Base-by-base conservation (phyloP, 805 yeast species). In the Wilhelminamyces savonicus region DNA sequence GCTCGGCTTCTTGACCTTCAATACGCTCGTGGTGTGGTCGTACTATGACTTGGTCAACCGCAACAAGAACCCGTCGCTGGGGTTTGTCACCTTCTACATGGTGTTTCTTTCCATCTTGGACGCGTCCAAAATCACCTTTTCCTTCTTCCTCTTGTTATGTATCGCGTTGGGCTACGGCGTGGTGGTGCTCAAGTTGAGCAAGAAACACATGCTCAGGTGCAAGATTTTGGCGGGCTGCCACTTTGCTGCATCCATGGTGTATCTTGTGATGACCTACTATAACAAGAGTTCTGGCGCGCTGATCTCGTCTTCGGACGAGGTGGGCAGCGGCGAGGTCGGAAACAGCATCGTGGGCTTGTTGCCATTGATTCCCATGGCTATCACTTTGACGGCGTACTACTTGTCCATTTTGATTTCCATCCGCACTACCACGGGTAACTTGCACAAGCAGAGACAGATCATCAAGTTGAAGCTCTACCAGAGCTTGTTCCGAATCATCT, bases 131-230 rank as follows among this genome's bases (percentile, higher is more conserved):
- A 71, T 85, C 30, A 79, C 96, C 1, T 84, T 86, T 53, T 83
- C 96, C 6, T 82, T 90, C 58, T 92, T 90, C 62, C 62, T 92
- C 46, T 66, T 92, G 32, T 66, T 90, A 40, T 80, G 86, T 45
- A 90, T 92, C 32, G 71, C 94, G 10, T 66, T 88, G 41, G 99
- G 99, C 23, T 92, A 88, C 58, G 97, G 97, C 39, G 87, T 92
- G 27, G 97, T 92, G 28, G 77, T 75, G 49, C 87, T 95, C 26
- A 81, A 87, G 39, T 70, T 92, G 36, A 83, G 87, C 27, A 74
- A 75, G 53, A 74, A 75, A 32, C 48, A 69, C 17, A 85, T 92
- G 95, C 65, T 78, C 46, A 76, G 47, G 34, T 59, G 67, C 43
- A 65, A 65, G 37, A 51, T 65, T n/a, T 46, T 65, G 24, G 70